Percentiles rank a stretch among this genome's conserved stretches.
Conservation (phyloP, 495 filamentous ascomycete species). For the Sporormia fimetaria region DNA sequence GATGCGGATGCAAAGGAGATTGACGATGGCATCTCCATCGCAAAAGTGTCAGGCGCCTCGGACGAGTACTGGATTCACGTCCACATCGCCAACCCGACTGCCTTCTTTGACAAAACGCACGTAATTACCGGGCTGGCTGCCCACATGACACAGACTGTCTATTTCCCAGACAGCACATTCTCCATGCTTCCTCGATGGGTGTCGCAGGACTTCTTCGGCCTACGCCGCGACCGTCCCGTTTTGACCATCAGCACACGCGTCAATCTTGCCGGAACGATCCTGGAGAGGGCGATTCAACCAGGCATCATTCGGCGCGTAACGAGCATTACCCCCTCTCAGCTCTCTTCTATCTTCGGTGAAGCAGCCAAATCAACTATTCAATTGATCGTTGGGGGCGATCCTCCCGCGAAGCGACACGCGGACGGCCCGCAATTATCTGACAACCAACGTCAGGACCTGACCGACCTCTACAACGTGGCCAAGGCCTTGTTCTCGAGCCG, state of each 20-base stretch:
- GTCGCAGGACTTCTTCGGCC: slow-evolving; percentile 53
- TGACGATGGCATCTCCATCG: slow-evolving; percentile 81
- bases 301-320: slow-evolving; percentile 62
- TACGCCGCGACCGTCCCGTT: slow-evolving; percentile 53
- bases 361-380: slow-evolving; percentile 18
- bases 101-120: slow-evolving; percentile 53
- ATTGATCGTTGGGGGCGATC: slow-evolving; percentile 37
- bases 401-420: too few species aligned
- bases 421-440: too few species aligned
- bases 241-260: slow-evolving; percentile 76
- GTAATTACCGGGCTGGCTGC: slow-evolving; percentile 53
- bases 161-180: slow-evolving; percentile 59
- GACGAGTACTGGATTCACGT: slow-evolving; percentile 66
- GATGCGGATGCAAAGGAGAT: slow-evolving; percentile 58
- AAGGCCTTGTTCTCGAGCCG: slow-evolving; percentile 15
- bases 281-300: slow-evolving; percentile 61
- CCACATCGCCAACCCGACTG: slow-evolving; percentile 88
- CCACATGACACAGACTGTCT: slow-evolving; percentile 52
- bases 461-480: slow-evolving; percentile 23
- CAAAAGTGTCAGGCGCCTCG: slow-evolving; percentile 39
- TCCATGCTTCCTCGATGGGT: slow-evolving; percentile 59
- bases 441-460: background rate
- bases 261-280: slow-evolving; percentile 50
- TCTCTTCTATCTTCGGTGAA: slow-evolving; percentile 41
- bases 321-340: slow-evolving; percentile 52